Base-by-base conservation (phyloP, 148 eudicot genomes). In the Drosera capensis region DNA sequence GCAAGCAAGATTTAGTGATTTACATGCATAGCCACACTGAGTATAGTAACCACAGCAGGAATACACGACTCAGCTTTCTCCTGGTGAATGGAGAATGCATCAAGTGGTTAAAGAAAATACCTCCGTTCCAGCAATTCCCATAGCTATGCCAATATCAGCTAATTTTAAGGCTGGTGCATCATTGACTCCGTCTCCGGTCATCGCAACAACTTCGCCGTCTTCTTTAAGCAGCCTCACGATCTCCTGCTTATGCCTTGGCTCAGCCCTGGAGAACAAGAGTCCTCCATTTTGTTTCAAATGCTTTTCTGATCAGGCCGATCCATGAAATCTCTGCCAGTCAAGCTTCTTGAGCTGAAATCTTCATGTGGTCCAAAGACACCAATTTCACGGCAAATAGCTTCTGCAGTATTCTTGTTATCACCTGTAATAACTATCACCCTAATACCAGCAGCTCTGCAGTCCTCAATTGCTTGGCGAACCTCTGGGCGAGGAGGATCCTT, bases 151-250 rank as follows among this genome's bases (percentile, higher is more conserved):
- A 21, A 72, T 72, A 59, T 72, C 78, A 47, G 78, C 78, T 14
- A 68, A 37, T 44, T 73, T 73, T 15, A 73, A 52, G 42, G 78
- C 78, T 38, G 78, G 78, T 22, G 78, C 78, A 57, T 73, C 78
- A 44, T 73, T 73, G 21, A 73, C 78, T 36, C 78, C 78, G 57
- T 73, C 78, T 13, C 78, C 78, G 8, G 78, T 68, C 78, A 73
- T 73, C 35, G 78, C 78, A 29, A 73, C 78, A 24, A 73, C 78
- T 55, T 73, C 78, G 26, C 78, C 78, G 16, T 35, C 64, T 25
- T 67, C 77, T 44, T 71, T 71, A 8, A 71, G 72, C 66, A 67
- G 26, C 54, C 69, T 68, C 54, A 72, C 78, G 52, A 72, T 72
- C 52, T 72, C 74, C 42, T 72, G 78, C 30, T 72, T 72, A 34